Evolutionary conservation across 257 asterid genomes (phyloP).

Genomic region (Marsdenia floribunda): DNA sequence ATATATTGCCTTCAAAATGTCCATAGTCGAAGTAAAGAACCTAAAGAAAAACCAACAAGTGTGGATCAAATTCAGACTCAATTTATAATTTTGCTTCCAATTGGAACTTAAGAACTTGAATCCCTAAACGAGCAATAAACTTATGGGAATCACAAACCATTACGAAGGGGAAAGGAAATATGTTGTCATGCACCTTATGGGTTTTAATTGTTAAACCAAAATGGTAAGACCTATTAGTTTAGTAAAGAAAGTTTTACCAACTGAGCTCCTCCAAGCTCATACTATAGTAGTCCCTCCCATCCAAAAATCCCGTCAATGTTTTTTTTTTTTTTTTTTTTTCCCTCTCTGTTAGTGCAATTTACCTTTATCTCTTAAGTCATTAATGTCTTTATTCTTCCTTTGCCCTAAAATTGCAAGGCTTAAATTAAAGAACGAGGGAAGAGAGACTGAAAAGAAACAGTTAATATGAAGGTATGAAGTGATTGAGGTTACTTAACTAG

Average conservation of each 20-base stretch:
- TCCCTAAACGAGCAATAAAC: not conserved
- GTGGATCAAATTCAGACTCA: not conserved
- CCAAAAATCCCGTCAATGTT: too few relatives aligned
- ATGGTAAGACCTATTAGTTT: not conserved
- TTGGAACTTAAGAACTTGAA: not conserved
- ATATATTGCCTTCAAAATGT: slow-evolving; percentile 51
- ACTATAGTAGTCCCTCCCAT: not conserved
- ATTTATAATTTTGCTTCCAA: not conserved
- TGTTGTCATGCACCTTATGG: not conserved
- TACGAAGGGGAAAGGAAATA: not conserved
- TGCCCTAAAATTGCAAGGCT: too few relatives aligned
- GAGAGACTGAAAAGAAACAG: too few relatives aligned
- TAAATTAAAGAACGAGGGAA: too few relatives aligned
- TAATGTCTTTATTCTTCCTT: too few relatives aligned
- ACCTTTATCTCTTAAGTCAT: too few relatives aligned
- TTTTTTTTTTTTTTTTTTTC: too few relatives aligned
- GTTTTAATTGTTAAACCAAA: not conserved
- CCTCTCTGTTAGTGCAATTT: too few relatives aligned
- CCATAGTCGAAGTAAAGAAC: slow-evolving; percentile 74
- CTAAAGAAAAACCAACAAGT: slow-evolving; percentile 33
- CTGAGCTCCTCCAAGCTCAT: not conserved
- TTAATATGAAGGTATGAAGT: too few relatives aligned
- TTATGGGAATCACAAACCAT: not conserved
- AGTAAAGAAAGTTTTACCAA: not conserved
- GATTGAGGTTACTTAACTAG: too few relatives aligned